Evolutionary conservation across 2,329 filamentous ascomycete genomes (phyloP).

Genomic region (Epichloe glyceriae): DNA sequence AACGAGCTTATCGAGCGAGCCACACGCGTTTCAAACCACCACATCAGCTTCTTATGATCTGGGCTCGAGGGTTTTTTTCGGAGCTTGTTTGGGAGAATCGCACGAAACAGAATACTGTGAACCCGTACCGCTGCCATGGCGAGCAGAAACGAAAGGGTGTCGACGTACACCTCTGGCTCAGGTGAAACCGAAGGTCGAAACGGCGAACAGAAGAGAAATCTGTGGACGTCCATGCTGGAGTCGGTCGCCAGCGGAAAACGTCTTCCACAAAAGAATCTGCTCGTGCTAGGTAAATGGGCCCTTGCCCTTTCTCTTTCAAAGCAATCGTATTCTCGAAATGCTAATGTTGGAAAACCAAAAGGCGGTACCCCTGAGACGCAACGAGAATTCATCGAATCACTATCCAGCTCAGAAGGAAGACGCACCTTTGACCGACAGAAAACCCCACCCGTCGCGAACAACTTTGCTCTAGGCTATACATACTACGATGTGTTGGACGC

Average conservation of each 20-base stretch:
- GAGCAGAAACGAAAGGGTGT: constrained; percentile 40
- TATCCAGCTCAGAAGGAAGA: constrained; percentile 41
- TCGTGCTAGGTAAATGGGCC: constrained; percentile 56
- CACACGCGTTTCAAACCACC: not conserved
- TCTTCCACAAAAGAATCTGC: constrained; percentile 79
- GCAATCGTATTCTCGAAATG: not conserved
- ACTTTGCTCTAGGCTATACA: constrained; percentile 85
- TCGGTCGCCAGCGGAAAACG: constrained; percentile 80
- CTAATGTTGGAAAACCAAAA: constrained; percentile 19
- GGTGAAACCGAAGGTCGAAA: constrained; percentile 43
- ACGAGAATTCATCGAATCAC: constrained; percentile 64
- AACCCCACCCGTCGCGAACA: constrained; percentile 73
- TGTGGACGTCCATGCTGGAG: constrained; percentile 91
- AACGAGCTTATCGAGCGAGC: not conserved
- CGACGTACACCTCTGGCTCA: constrained; percentile 44
- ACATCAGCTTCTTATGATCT: not conserved
- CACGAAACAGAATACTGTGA: not conserved
- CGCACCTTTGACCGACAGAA: constrained; percentile 44
- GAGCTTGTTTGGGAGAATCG: not conserved
- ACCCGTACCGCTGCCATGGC: constrained; percentile 26
- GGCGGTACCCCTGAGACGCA: constrained; percentile 75
- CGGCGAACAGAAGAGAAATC: constrained; percentile 68
- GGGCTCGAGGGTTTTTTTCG: not conserved
- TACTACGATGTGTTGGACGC: constrained; percentile 91
- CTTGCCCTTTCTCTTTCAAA: not conserved